phyloP scores from a whole-genome alignment of 306 rosid species.

The Cicer judaicum region DNA sequence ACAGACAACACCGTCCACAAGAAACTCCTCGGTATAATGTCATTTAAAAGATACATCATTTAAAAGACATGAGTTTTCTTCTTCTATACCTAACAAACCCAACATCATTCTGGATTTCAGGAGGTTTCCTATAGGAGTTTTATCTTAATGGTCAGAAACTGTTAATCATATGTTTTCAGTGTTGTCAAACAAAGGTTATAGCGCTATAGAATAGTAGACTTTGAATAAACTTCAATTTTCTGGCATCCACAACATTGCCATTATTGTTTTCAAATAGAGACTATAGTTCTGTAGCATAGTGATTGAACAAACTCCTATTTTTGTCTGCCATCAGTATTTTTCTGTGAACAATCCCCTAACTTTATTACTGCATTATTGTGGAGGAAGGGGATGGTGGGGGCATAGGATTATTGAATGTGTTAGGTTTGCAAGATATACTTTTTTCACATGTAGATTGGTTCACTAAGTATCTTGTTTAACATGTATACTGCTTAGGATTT shows the following conservation, averaged over 20 bases:
- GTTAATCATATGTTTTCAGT: conserved; percentile 13
- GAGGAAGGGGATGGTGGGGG: conserved; percentile 12
- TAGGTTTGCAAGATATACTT: conserved; percentile 11
- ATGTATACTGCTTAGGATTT: neutral
- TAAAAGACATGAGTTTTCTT: neutral
- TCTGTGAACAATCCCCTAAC: neutral
- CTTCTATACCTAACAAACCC: neutral
- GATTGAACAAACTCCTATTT: neutral
- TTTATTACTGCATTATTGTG: neutral
- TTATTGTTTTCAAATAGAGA: neutral
- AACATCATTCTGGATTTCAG: neutral
- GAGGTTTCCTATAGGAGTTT: conserved; percentile 5
- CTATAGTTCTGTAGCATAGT: neutral
- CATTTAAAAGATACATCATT: neutral
- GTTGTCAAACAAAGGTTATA: neutral
- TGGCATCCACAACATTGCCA: no score
- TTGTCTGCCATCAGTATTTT: no score
- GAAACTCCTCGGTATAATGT: neutral
- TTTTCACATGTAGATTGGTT: neutral
- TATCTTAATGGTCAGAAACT: neutral
- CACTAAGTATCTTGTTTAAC: conserved; percentile 9
- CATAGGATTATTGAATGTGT: neutral
- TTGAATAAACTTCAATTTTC: neutral
- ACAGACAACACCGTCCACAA: neutral
- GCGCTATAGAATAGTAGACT: neutral